Base-by-base conservation (phyloP, 805 yeast genomes). In the Yamadazyma tumulicola region DNA sequence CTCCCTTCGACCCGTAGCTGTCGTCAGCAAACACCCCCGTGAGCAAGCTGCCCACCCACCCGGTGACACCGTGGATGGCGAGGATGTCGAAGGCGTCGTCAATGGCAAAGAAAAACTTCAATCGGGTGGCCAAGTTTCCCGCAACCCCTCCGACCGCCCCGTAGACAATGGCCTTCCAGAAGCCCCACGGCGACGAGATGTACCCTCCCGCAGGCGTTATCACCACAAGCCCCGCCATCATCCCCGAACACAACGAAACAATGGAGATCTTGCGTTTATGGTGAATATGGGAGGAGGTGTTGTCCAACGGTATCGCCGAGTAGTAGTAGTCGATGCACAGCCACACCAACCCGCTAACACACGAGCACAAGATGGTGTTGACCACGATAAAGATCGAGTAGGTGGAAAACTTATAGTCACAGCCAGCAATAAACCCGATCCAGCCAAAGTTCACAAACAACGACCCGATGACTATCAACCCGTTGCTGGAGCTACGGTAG, bases 131-230 rank as follows among this genome's bases (percentile, higher is more conserved):
- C 19, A 66, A 38, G 42, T 67, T 66, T 14, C 66, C 56, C 1
- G 50, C 29, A 3, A 55, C 37, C 0, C 69, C 67, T 5, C 72
- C 72, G 10, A 65, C 42, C 1, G 55, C 47, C 4, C 72, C 72
- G 43, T 55, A 64, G 1, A 65, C 59, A 21, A 67, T 49, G 15
- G 61, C 43, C 40, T 67, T 67, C 72, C 72, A 67, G 24, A 61
- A 59, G 15, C 59, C 64, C 3, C 50, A 46, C 2, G 55, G 48
- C 5, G 63, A 49, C 3, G 68, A 51, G 4, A 63, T 43, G 37
- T 55, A 67, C 0, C 72, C 72, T 9, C 72, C 72, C 4, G 57
- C 69, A 2, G 72, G 72, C 0, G 72, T 66, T 15, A 59, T 55
- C 3, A 61, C 68, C 10, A 66, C 72, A 32, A 67, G 50, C 0